Evolutionary conservation across 805 yeast species (phyloP), one percentile per base, ranked within the genome.

Genomic region (Wickerhamomyces ciferrii): DNA sequence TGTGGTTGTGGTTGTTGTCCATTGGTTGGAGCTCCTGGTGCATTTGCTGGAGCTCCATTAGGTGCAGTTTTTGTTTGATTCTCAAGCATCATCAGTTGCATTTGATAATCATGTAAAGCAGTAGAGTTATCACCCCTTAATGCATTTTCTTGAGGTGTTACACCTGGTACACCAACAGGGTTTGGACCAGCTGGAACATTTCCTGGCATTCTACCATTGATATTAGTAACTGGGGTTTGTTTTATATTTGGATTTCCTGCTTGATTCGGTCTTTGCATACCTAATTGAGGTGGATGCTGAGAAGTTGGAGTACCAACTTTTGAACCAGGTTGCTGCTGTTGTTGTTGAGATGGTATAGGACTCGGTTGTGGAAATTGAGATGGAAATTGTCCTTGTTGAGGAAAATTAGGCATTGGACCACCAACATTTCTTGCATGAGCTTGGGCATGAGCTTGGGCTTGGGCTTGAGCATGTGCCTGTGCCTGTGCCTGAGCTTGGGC

Each of bases 81-180:
- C 56, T 87, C 96, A 57, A 87, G 67, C 54, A 84, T 65, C 76
- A 84, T 78, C 53, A 86, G 69, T 61, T 87, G 92, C 72, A 79
- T 81, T 62, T 87, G 95, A 62, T 87, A 87, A 56, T 87, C 95
- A 53, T 84, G 87, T 39, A 87, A 67, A 2, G 90, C 90, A 51
- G 74, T 75, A 47, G 48, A 39, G 43, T 52, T 53, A 39, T 55
- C 61, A 19, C 52, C 53, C 42, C 59, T 47, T 14, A 51, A 35
- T 0, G 51, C 53, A 27, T 43, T 44, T 8, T 53, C 54, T 37
- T 20, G 39, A 15, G 18, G 25, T 20, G n/a, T 19, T 19, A 24
- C 19, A 10, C 39, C n/a, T 19, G 17, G 25, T n/a, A 9, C 20
- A 9, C 41, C 25, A 13, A 11, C 9, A 13, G 23, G 23, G 17